These are phyloP conservation scores for Ilyonectria destructans DNA, from an alignment of 2,329 filamentous ascomycete genomes.

Conservation along the genomic window DNA sequence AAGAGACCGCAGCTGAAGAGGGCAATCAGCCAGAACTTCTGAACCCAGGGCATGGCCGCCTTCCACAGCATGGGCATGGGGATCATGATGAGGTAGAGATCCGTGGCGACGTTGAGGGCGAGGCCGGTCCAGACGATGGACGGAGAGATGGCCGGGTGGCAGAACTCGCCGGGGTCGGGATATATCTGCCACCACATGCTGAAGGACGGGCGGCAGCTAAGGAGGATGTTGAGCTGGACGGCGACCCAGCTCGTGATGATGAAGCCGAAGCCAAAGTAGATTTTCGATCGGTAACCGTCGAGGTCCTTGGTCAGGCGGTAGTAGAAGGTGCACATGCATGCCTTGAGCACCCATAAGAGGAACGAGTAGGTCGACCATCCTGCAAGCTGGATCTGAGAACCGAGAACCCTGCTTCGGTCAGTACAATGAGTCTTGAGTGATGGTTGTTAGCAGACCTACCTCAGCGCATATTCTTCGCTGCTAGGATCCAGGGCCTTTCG, in stretches of 20 bases:
- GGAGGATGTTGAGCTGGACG: slow-evolving; percentile 65
- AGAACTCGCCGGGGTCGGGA: slow-evolving; percentile 68
- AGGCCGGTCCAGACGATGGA: slow-evolving; percentile 68
- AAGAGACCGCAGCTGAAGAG: slow-evolving; percentile 60
- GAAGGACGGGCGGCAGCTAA: slow-evolving; percentile 68
- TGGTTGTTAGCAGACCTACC: slow-evolving; percentile 46
- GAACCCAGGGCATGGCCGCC: slow-evolving; percentile 53
- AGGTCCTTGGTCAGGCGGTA: slow-evolving; percentile 65
- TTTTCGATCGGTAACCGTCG: slow-evolving; percentile 60
- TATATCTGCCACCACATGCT: slow-evolving; percentile 72
- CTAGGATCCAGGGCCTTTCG: slow-evolving; percentile 61
- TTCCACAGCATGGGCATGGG: slow-evolving; percentile 68
- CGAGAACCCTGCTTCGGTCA: slow-evolving; percentile 59
- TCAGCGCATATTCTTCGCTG: slow-evolving; percentile 62
- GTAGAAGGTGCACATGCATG: slow-evolving; percentile 72
- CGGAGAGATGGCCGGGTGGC: slow-evolving; percentile 66
- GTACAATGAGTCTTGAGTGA: not conserved
- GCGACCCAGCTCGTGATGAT: slow-evolving; percentile 66
- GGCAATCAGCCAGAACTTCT: slow-evolving; percentile 58
- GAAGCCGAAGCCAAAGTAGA: slow-evolving; percentile 67
- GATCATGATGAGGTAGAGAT: slow-evolving; percentile 73
- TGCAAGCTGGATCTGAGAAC: slow-evolving; percentile 71
- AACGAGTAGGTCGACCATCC: slow-evolving; percentile 71
- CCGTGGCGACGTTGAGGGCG: slow-evolving; percentile 69
- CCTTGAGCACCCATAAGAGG: slow-evolving; percentile 71